Conservation (phyloP, 441 rosid genomes). For the Gossypium gossypioides region DNA sequence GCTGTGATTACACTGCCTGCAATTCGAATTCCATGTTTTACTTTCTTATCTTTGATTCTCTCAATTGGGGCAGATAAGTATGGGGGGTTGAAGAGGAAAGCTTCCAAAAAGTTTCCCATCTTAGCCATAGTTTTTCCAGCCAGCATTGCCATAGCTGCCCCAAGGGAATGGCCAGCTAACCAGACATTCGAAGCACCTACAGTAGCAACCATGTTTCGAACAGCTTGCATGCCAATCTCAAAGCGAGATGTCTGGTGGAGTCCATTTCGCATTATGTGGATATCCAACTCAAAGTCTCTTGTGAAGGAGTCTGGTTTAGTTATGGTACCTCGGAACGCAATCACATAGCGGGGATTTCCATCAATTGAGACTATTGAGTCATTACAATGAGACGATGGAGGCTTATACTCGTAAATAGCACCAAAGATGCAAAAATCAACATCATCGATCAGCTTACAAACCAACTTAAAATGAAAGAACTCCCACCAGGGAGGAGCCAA, state of each 20-base stretch:
- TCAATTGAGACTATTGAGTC: constrained; percentile 20
- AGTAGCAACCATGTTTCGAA: constrained; percentile 53
- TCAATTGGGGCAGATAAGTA: constrained; percentile 72
- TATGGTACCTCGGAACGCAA: constrained; percentile 77
- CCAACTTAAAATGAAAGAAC: constrained; percentile 55
- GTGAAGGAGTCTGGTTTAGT: constrained; percentile 64
- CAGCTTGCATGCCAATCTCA: constrained; percentile 72
- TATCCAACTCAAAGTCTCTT: constrained; percentile 59
- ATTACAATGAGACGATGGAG: constrained; percentile 23
- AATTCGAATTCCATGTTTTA: constrained; percentile 60
- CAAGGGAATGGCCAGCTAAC: constrained; percentile 91
- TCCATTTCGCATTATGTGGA: constrained; percentile 58
- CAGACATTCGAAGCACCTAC: constrained; percentile 62
- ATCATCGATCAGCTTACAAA: constrained; percentile 59
- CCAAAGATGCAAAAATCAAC: constrained; percentile 75
- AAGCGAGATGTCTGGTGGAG: constrained; percentile 72
- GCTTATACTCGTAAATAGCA: constrained; percentile 63
- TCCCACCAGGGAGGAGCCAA: constrained; percentile 83
- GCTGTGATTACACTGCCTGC: constrained; percentile 85
- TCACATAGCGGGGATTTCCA: constrained; percentile 49
- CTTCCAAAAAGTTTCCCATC: constrained; percentile 41
- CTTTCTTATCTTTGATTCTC: constrained; percentile 54
- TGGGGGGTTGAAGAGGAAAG: constrained; percentile 79
- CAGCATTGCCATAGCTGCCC: constrained; percentile 73
- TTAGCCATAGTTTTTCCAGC: constrained; percentile 73